A percentile compares a stretch with the other conserved stretches of the same genome.
phyloP scores from a whole-genome alignment of 345 rosid species.

The Citropsis articulata region DNA sequence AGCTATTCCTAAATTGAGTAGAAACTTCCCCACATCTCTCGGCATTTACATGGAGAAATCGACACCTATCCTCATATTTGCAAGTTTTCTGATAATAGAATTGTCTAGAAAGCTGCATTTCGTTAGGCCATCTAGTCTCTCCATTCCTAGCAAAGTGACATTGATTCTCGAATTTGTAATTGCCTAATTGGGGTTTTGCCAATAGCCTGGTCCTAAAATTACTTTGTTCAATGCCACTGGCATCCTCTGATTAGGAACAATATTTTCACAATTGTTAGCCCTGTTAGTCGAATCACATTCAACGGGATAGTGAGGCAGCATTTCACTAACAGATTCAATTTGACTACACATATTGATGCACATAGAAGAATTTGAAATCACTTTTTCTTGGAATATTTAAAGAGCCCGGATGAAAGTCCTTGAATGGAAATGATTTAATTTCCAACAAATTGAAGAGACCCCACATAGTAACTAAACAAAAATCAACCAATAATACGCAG shows the following conservation, averaged over 20 bases:
- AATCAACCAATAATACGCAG: too few relatives aligned
- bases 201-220: too few relatives aligned
- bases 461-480: neutral
- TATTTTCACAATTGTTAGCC: neutral
- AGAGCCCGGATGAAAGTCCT: too few relatives aligned
- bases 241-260: neutral
- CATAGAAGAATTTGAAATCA: too few relatives aligned
- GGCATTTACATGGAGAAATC: conserved; percentile 14
- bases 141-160: too few relatives aligned
- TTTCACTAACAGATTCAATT: neutral
- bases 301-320: neutral
- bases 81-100: neutral
- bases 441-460: neutral
- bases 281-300: neutral
- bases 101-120: too few relatives aligned
- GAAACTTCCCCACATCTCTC: neutral
- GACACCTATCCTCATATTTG: conserved; percentile 15
- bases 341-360: neutral
- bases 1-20: neutral
- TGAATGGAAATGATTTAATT: too few relatives aligned
- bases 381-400: too few relatives aligned
- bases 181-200: neutral
- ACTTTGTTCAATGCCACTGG: neutral
- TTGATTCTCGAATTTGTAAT: neutral
- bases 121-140: too few relatives aligned